Evolutionary conservation across 345 rosid genomes (phyloP).

Genomic region (Dovyalis caffra): DNA sequence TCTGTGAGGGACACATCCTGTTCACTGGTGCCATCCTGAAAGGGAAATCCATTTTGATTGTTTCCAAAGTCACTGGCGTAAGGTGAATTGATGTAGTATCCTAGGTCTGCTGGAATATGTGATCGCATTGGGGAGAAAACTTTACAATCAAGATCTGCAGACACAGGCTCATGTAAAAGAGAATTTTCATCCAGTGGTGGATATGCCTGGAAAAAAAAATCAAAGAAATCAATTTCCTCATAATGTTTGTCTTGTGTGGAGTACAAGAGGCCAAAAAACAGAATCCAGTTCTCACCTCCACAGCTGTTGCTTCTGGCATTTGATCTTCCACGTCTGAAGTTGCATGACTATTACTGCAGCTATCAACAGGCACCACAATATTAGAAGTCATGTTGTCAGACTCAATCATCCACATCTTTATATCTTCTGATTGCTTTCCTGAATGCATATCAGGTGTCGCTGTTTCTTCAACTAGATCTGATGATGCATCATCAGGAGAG

Average conservation of each 20-base stretch:
- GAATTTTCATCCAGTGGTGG: conserved; percentile 25
- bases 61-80: conserved; percentile 73
- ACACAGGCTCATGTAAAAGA: conserved; percentile 23
- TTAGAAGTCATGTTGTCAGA: conserved; percentile 29
- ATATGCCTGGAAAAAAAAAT: conserved; percentile 38
- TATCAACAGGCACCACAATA: conserved; percentile 32
- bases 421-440: conserved; percentile 28
- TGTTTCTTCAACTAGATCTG: conserved; percentile 62
- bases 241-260: not conserved
- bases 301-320: conserved; percentile 31
- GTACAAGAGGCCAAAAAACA: not conserved
- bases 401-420: conserved; percentile 33
- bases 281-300: conserved; percentile 39
- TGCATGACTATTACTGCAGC: conserved; percentile 46
- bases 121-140: conserved; percentile 46
- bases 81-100: conserved; percentile 46
- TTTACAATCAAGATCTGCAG: conserved; percentile 39
- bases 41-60: conserved; percentile 37
- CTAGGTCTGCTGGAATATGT: conserved; percentile 33
- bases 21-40: conserved; percentile 57
- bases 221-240: not conserved
- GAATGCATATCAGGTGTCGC: conserved; percentile 27
- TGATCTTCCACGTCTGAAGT: conserved; percentile 56
- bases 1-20: conserved; percentile 52
- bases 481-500: conserved; percentile 61